Percentiles rank a stretch among this genome's conserved stretches.
Conservation (phyloP, 23 red algal genomes). For the Gracilaria caudata region DNA sequence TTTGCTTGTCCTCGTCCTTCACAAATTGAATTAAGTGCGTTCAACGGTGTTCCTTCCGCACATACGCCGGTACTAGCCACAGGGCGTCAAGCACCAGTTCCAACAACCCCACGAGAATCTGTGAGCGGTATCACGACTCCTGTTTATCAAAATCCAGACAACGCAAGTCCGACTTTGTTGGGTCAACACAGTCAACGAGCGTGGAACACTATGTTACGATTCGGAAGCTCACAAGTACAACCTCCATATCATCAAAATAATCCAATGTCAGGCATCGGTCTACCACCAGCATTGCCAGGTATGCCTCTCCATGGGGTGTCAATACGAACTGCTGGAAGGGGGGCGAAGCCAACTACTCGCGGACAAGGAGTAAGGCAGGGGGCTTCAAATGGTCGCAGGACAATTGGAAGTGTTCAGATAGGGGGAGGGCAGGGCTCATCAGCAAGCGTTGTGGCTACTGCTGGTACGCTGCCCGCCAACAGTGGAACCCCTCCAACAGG, state of each 20-base stretch:
- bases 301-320: slow-evolving; percentile 2
- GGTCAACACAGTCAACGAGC: not conserved
- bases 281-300: slow-evolving; percentile 45
- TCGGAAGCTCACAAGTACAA: slow-evolving; percentile 13
- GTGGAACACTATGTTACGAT: slow-evolving; percentile 19
- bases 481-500: not conserved
- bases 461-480: not conserved
- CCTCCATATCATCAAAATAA: not conserved
- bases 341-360: not conserved
- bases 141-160: not conserved
- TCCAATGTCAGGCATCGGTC: slow-evolving; percentile 11
- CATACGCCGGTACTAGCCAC: not conserved
- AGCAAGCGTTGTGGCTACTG: slow-evolving; percentile 20
- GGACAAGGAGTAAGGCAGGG: slow-evolving; percentile 12
- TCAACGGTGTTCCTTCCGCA: not conserved
- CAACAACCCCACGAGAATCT: not conserved
- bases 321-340: not conserved
- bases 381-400: not conserved
- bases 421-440: slow-evolving; percentile 31
- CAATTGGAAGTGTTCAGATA: slow-evolving; percentile 25
- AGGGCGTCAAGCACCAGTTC: not conserved
- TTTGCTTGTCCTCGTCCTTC: not conserved
- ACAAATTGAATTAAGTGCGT: slow-evolving; percentile 2
- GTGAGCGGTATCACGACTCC: slow-evolving; percentile 10
- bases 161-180: not conserved